Evolutionary conservation across 2,329 filamentous ascomycete genomes (phyloP), one percentile per base, ranked within the genome.

Genomic region (Biscogniauxia mediterranea): DNA sequence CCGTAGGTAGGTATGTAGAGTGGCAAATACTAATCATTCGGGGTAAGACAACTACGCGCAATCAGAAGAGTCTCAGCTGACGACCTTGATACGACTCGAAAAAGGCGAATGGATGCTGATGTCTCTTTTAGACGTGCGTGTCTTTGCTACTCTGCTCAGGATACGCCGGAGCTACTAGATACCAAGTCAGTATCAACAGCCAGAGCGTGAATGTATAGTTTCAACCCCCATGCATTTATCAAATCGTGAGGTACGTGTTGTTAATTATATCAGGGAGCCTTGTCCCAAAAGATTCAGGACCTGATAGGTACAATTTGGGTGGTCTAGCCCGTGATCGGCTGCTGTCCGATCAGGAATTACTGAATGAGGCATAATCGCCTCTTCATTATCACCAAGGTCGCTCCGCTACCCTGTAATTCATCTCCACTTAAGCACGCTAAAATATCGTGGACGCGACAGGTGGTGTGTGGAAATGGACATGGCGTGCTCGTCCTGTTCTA

Each of bases 401-500:
- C 52, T 23, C n/a, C 26, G 13, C 50, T 52, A 52, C 50, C 19
- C 46, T 6, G 9, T 52, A 11, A n/a, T 21, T 51, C 21, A 52
- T 52, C 50, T 52, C 50, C 50, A 52, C 50, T 19, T 21, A 19
- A 52, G 19, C 19, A 13, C 19, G 19, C 50, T 52, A 52, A 25
- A 25, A 52, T 21, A 21, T 25, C 21, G 50, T 11, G 50, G 19
- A 52, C 50, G 50, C 50, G 50, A 21, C 50, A 9, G 50, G 50
- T 23, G 19, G 19, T 52, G 49, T 20, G 21, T 23, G 7, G 28
- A 25, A 19, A 19, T 32, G 20, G 15, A 25, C 52, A 32, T 54
- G 52, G 25, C 52, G 52, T 54, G 52, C 52, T 54, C 52, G 17
- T 25, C 52, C 52, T 15, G 25, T 26, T 28, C 52, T 25, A 54